Percentiles rank a stretch among this genome's conserved stretches.
Evolutionary conservation across 1,284 basidiomycete genomes (phyloP).

Genomic region (Athelia sp.): DNA sequence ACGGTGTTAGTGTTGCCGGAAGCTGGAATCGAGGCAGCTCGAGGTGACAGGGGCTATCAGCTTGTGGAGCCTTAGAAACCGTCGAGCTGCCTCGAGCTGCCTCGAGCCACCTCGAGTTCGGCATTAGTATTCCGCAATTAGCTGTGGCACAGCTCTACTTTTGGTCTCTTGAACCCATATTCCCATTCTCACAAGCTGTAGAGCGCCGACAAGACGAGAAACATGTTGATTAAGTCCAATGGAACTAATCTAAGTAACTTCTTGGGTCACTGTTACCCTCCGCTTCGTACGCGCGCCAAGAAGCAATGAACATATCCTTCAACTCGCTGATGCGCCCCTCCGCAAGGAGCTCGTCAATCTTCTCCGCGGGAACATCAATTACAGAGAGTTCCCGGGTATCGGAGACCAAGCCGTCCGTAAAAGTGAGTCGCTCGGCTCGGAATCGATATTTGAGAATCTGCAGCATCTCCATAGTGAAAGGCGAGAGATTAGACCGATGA

Average conservation of each 20-base stretch:
- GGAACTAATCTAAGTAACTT: too few species aligned
- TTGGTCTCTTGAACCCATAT: not conserved
- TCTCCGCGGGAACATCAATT: slow-evolving; percentile 3
- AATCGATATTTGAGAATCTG: slow-evolving; percentile 20
- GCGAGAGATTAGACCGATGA: slow-evolving; percentile 10
- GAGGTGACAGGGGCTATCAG: not conserved
- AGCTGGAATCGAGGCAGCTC: too few species aligned
- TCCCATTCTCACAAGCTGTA: not conserved
- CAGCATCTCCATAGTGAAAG: slow-evolving; percentile 17
- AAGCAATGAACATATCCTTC: not conserved
- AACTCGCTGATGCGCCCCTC: not conserved
- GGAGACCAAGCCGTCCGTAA: slow-evolving; percentile 9
- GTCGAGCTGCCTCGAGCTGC: not conserved
- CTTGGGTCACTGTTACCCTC: too few species aligned
- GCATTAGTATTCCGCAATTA: not conserved
- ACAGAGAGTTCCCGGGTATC: slow-evolving; percentile 4
- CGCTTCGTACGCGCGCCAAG: too few species aligned
- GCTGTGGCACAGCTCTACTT: not conserved
- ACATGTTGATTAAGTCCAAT: too few species aligned
- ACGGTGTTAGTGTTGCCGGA: too few species aligned
- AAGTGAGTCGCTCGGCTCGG: slow-evolving; percentile 12
- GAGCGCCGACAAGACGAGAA: too few species aligned
- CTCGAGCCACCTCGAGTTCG: not conserved
- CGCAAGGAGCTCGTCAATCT: not conserved
- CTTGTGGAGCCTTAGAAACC: not conserved